A percentile compares a stretch with the other conserved stretches of the same genome.
phyloP scores from a whole-genome alignment of 331 rosid genomes.

The Quercus tomentella region DNA sequence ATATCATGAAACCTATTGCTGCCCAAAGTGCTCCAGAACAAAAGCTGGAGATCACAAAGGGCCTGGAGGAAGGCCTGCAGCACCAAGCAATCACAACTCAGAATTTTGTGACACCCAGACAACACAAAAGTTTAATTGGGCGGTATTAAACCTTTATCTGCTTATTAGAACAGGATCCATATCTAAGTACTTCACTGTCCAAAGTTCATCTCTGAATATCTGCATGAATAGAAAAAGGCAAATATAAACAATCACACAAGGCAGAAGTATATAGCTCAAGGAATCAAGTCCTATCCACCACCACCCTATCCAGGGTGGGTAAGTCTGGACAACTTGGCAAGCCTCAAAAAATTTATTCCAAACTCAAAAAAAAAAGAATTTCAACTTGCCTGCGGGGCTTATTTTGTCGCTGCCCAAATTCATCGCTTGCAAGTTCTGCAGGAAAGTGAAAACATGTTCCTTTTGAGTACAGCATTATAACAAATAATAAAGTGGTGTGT shows the following conservation, averaged over 20 bases:
- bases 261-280: background rate
- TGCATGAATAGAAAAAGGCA: slow-evolving; percentile 31
- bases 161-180: slow-evolving; percentile 67
- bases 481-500: background rate
- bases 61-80: slow-evolving; percentile 69
- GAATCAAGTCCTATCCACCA: background rate
- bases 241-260: slow-evolving; percentile 7
- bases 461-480: background rate
- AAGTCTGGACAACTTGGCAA: background rate
- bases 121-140: slow-evolving; percentile 19
- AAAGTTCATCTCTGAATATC: slow-evolving; percentile 97
- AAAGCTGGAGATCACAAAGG: slow-evolving; percentile 80
- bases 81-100: slow-evolving; percentile 36
- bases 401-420: slow-evolving; percentile 82
- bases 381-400: slow-evolving; percentile 81
- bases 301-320: background rate
- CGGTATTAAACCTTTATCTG: slow-evolving; percentile 48
- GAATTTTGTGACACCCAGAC: slow-evolving; percentile 21
- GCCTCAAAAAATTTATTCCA: background rate
- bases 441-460: slow-evolving; percentile 10
- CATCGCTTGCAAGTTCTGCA: slow-evolving; percentile 70
- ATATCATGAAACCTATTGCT: slow-evolving; percentile 54
- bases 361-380: background rate
- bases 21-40: slow-evolving; percentile 89
- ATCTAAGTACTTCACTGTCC: slow-evolving; percentile 61